These are phyloP conservation scores for Pyrenula aspistea DNA, from an alignment of 495 filamentous ascomycete species.

Conservation along the genomic window DNA sequence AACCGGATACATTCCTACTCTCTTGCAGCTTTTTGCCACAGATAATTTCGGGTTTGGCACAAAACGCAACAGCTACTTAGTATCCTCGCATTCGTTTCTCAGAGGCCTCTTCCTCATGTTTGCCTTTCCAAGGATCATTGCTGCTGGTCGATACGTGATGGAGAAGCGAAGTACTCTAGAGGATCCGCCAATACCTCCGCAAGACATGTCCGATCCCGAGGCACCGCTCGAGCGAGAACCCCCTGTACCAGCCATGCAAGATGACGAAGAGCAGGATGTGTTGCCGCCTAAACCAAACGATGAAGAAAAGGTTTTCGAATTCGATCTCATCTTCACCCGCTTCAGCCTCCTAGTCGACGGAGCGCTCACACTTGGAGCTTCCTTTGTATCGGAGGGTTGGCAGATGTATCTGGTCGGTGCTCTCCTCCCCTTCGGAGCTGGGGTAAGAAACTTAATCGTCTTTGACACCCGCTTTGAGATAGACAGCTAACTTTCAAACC, in stretches of 20 bases:
- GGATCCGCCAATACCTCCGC: slow-evolving; percentile 1
- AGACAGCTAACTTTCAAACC: too few species aligned
- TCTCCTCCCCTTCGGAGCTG: slow-evolving; percentile 5
- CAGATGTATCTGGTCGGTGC: slow-evolving; percentile 40
- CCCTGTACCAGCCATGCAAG: slow-evolving; percentile 23
- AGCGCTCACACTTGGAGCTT: slow-evolving; percentile 33
- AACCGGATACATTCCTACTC: slow-evolving; percentile 34
- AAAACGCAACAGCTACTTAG: slow-evolving; percentile 37
- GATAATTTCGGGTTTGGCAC: slow-evolving; percentile 40
- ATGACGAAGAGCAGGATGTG: slow-evolving; percentile 30
- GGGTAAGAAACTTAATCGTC: neutral
- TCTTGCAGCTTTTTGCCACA: slow-evolving; percentile 18
- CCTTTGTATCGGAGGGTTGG: slow-evolving; percentile 36
- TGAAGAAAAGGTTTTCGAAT: slow-evolving; percentile 27
- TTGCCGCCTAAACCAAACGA: slow-evolving; percentile 8
- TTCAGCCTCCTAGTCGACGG: slow-evolving; percentile 40
- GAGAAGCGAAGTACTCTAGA: slow-evolving; percentile 6
- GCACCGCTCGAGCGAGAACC: slow-evolving; percentile 23
- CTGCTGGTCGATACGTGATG: slow-evolving; percentile 31
- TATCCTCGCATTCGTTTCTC: slow-evolving; percentile 38
- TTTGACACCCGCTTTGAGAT: too few species aligned
- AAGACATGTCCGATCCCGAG: neutral
- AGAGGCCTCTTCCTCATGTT: slow-evolving; percentile 41
- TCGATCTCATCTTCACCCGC: slow-evolving; percentile 42
- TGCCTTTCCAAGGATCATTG: slow-evolving; percentile 42